Percentiles rank a stretch among this genome's conserved stretches.
Evolutionary conservation across 1,284 basidiomycete genomes (phyloP).

Genomic region (Flammula alnicola): DNA sequence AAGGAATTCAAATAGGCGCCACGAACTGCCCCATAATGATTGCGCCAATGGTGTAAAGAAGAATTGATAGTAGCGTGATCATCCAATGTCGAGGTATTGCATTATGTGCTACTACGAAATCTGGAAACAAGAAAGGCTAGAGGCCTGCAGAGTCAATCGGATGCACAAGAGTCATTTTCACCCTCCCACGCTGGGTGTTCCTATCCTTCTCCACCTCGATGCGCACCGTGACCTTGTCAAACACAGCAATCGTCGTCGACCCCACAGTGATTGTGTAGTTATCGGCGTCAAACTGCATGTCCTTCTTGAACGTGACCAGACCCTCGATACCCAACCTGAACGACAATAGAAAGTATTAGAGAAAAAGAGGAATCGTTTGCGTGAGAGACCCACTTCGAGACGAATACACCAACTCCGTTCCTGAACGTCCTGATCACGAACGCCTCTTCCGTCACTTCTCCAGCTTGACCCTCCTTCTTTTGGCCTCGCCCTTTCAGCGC

Average conservation of each 20-base stretch:
- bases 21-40: too few species aligned
- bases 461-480: slow-evolving; percentile 33
- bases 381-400: slow-evolving; percentile 70
- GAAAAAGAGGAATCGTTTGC: slow-evolving; percentile 3
- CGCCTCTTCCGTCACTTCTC: slow-evolving; percentile 70
- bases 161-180: slow-evolving; percentile 85
- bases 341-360: slow-evolving; percentile 2
- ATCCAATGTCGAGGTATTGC: too few species aligned
- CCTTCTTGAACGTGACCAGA: slow-evolving; percentile 89
- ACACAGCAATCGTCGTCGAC: slow-evolving; percentile 76
- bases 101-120: too few species aligned
- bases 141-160: slow-evolving; percentile 64
- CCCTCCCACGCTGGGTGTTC: slow-evolving; percentile 92
- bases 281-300: slow-evolving; percentile 89
- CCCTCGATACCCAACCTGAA: slow-evolving; percentile 91
- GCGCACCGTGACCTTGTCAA: slow-evolving; percentile 90
- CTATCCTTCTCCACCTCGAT: slow-evolving; percentile 95
- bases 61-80: too few species aligned
- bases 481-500: slow-evolving; percentile 80
- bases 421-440: slow-evolving; percentile 95
- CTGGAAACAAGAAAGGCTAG: too few species aligned
- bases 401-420: slow-evolving; percentile 96
- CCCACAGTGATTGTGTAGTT: slow-evolving; percentile 82
- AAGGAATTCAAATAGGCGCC: too few species aligned
- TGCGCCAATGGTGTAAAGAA: too few species aligned